phyloP scores from a whole-genome alignment of 768 basidiomycete species.

The Suillus paluster region DNA sequence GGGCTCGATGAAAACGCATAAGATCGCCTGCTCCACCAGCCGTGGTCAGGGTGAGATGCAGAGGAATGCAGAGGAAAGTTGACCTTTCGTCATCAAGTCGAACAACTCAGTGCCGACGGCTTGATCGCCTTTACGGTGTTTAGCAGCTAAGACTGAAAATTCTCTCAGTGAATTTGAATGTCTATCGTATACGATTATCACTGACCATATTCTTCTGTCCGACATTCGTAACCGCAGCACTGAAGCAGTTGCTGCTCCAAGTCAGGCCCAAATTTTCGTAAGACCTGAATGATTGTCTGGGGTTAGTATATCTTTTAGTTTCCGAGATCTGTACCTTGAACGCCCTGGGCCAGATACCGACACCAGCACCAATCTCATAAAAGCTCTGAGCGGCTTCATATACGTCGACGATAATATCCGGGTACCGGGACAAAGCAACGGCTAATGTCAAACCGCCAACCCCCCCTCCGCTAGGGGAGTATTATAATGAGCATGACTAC shows the following conservation, averaged over 20 bases:
- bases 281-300: conserved; percentile 17
- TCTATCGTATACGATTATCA: background rate
- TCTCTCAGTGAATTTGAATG: conserved; percentile 4
- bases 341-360: conserved; percentile 48
- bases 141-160: conserved; percentile 52
- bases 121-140: conserved; percentile 66
- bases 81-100: conserved; percentile 61
- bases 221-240: conserved; percentile 21
- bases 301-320: background rate
- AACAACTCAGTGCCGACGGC: conserved; percentile 56
- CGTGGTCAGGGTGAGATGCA: background rate
- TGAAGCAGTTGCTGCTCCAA: conserved; percentile 22
- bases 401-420: conserved; percentile 58
- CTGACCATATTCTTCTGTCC: conserved; percentile 29
- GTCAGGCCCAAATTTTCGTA: conserved; percentile 23
- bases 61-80: conserved; percentile 10
- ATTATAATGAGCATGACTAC: background rate
- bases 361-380: conserved; percentile 64
- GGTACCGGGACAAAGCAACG: conserved; percentile 41
- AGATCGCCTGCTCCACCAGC: conserved; percentile 45
- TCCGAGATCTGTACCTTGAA: conserved; percentile 24
- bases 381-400: conserved; percentile 57
- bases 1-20: conserved; percentile 64
- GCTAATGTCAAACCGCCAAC: conserved; percentile 46
- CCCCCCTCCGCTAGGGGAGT: conserved; percentile 41